Evolutionary conservation across 202 grass and related monocot genomes (phyloP), one percentile per base, ranked within the genome.

Genomic region (Setaria viridis): DNA sequence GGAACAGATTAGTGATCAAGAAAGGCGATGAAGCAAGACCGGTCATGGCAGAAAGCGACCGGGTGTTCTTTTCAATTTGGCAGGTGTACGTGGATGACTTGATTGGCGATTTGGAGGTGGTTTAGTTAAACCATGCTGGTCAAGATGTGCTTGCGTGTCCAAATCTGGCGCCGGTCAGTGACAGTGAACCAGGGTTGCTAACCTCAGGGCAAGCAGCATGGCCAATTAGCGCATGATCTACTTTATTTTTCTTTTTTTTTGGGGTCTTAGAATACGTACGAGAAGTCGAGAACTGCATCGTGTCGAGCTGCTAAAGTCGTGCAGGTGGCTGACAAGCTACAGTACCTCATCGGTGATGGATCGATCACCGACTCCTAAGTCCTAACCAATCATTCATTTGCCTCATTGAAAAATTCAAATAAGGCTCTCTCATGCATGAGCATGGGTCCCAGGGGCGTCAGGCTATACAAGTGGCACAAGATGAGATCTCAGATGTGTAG

Each of bases 401-500:
- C 33, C 50, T 13, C 8, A 12, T 9, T 41, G 39, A 41, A 41
- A 41, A 41, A 6, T 39, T 4, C 5, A 21, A 76, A 41, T 7
- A 77, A 29, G 3, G 76, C n/a, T n/a, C 43, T 5, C 42, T 17
- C 64, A 12, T 21, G 67, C 16, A 47, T 14, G 68, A 19, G 21
- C 15, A 14, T 76, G 62, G 62, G n/a, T 0, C 17, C 6, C 4
- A 13, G 14, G 35, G n/a, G 9, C 9, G 12, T 19, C 33, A 67
- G 7, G 34, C 34, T 9, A 19, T 45, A 4, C 79, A 81, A 50
- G 41, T 37, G 66, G 30, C 65, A 41, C 41, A 41, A 62, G 53
- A 35, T 59, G 59, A 58, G 73, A 85, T 78, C 73, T 78, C 39
- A 62, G 10, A 86, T 43, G 16, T 14, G 32, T 14, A 63, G n/a